Percentiles rank a stretch among this genome's conserved stretches.
phyloP scores from a whole-genome alignment of 352 stramenopile genomes.

The Pythium chondricola region DNA sequence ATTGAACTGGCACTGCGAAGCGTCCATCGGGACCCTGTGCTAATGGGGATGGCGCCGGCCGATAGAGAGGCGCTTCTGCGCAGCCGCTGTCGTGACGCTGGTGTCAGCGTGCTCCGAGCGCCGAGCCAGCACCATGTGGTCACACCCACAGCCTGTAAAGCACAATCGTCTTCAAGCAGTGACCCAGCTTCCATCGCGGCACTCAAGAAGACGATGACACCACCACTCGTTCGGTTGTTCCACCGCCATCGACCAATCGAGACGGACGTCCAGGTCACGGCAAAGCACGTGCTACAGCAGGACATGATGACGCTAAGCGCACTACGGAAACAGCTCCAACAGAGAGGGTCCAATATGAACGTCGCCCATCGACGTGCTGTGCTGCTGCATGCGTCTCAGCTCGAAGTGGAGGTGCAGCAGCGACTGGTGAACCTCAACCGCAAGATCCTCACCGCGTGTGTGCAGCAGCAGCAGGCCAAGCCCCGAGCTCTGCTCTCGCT shows the following conservation, averaged over 20 bases:
- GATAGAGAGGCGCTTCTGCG: conserved; percentile 40
- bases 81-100: conserved; percentile 41
- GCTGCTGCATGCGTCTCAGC: conserved; percentile 41
- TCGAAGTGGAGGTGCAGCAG: conserved; percentile 33
- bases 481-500: conserved; percentile 25
- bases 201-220: conserved; percentile 13
- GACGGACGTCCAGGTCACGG: conserved; percentile 41
- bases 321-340: conserved; percentile 6
- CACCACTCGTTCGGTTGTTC: conserved; percentile 52
- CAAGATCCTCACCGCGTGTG: conserved; percentile 46
- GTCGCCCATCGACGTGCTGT: conserved; percentile 27
- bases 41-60: conserved; percentile 40
- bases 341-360: background rate
- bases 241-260: conserved; percentile 34
- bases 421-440: conserved; percentile 56
- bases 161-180: no score
- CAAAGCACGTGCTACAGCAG: conserved; percentile 54
- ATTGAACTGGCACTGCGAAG: conserved; percentile 45
- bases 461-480: conserved; percentile 31
- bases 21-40: conserved; percentile 51
- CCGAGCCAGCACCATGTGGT: conserved; percentile 26
- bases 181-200: conserved; percentile 1
- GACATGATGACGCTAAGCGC: conserved; percentile 27
- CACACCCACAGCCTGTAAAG: conserved; percentile 7
- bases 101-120: conserved; percentile 48